Evolutionary conservation across 208 protist genomes (phyloP).

Genomic region (Trypanosoma vivax): DNA sequence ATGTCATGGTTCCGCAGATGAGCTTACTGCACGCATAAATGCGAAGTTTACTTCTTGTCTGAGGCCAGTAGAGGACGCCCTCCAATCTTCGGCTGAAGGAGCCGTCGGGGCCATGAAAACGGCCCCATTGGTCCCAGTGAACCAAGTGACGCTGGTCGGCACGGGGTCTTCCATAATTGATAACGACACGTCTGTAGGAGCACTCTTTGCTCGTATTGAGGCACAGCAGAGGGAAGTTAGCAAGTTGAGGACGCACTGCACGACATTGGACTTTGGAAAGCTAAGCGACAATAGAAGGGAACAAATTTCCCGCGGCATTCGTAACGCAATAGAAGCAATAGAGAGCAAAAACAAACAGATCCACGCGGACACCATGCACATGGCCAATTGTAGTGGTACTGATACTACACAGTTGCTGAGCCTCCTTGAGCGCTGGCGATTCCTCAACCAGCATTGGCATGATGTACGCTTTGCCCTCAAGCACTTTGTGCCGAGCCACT

Average conservation of each 20-base stretch:
- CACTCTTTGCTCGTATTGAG: neutral
- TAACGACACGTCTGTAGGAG: too few relatives aligned
- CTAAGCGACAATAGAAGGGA: neutral
- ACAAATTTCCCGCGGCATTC: neutral
- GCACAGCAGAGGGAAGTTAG: neutral
- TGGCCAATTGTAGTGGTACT: neutral
- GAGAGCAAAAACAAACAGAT: conserved; percentile 10
- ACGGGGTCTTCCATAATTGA: too few relatives aligned
- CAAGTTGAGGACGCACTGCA: conserved; percentile 4
- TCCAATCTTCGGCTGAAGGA: neutral
- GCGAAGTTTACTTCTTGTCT: too few relatives aligned
- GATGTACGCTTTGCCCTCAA: conserved; percentile 12
- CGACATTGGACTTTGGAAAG: neutral
- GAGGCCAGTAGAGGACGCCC: neutral
- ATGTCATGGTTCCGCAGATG: too few relatives aligned
- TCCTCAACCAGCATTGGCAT: conserved; percentile 11
- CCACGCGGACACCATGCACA: neutral
- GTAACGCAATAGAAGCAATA: neutral
- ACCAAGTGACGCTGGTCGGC: too few relatives aligned
- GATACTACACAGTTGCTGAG: neutral
- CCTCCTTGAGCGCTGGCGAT: conserved; percentile 7
- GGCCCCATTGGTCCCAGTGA: too few relatives aligned
- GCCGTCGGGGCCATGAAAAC: too few relatives aligned
- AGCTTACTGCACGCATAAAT: neutral
- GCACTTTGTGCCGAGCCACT: neutral